phyloP scores from a whole-genome alignment of 1,284 basidiomycete genomes.

The Ganoderma meredithae region DNA sequence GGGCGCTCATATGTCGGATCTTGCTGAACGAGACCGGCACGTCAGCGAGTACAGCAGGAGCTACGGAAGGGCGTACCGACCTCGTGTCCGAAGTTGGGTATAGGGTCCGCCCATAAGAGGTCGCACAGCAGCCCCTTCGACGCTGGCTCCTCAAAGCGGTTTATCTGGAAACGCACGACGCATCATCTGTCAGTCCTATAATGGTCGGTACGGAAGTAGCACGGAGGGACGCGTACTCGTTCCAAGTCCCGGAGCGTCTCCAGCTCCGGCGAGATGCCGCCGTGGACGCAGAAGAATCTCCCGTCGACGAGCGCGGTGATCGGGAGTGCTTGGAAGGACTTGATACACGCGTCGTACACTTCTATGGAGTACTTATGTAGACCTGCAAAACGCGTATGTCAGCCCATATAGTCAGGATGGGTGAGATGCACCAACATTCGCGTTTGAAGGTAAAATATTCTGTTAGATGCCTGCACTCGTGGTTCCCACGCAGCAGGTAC shows the following conservation, averaged over 20 bases:
- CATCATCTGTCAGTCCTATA: not conserved
- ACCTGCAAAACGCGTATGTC: slow-evolving; percentile 53
- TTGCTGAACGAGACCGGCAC: slow-evolving; percentile 36
- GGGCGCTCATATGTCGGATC: slow-evolving; percentile 48
- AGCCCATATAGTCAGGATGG: not conserved
- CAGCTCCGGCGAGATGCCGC: slow-evolving; percentile 93
- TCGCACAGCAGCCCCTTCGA: slow-evolving; percentile 95
- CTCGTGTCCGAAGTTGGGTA: slow-evolving; percentile 65
- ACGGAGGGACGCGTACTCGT: slow-evolving; percentile 53
- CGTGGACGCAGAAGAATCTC: slow-evolving; percentile 98
- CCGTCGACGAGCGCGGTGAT: slow-evolving; percentile 94
- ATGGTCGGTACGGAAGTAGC: slow-evolving; percentile 1
- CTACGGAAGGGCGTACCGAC: slow-evolving; percentile 19
- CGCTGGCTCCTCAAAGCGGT: slow-evolving; percentile 95
- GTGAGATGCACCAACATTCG: slow-evolving; percentile 35
- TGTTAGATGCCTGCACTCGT: slow-evolving; percentile 44
- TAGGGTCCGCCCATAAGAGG: slow-evolving; percentile 89
- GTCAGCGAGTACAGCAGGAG: not conserved
- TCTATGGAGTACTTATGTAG: slow-evolving; percentile 91
- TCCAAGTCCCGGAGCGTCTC: slow-evolving; percentile 84
- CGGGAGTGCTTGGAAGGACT: slow-evolving; percentile 92
- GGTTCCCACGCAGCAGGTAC: slow-evolving; percentile 42
- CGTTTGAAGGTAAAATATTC: slow-evolving; percentile 45
- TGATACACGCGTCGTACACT: slow-evolving; percentile 91
- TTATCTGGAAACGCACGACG: slow-evolving; percentile 57